Evolutionary conservation across 1,139 yeast genomes (phyloP), one percentile per base, ranked within the genome.

Genomic region (Petasospora fabianii): DNA sequence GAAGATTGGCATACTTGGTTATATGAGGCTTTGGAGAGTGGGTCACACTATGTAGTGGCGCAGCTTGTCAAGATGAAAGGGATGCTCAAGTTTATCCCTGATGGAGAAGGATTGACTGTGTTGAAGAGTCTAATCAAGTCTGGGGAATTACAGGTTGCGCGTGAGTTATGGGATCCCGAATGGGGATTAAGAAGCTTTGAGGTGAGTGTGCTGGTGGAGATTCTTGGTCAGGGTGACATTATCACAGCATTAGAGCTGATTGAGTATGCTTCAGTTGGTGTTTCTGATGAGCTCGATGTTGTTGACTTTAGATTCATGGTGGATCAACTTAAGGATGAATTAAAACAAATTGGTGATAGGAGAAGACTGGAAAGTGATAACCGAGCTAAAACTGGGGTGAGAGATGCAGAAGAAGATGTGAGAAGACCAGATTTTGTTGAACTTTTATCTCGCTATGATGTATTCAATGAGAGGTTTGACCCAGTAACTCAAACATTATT

Each of bases 1-100:
- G 52, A 48, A 21, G 53, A 50, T 20, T 35, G 34, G 19, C 48
- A 49, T 16, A 42, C 51, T 1, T 38, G 48, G 32, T 19, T 46
- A 2, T 24, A 30, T 19, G 26, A 40, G 7, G 36, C 48, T 3
- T 14, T 47, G 12, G 39, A 38, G 9, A 19, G 13, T 14, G 43
- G 43, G 2, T 29, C 34, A 19, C 13, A 5, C 6, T 19, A 21
- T 1, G 32, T 37, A 3, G n/a, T 35, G 1, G 13, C 10, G 12
- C 24, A 19, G 19, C 18, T 43, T 9, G 21, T 35, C 3, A 5
- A 18, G 17, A 11, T 14, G n/a, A 5, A 19, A 5, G 16, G 14
- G 9, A 17, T 15, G 19, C 22, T 24, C 3, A 31, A 30, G 4
- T 15, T 16, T 8, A 8, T 43, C 11, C 29, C 43, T 2, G 14